phyloP scores from a whole-genome alignment of 2,329 filamentous ascomycete genomes.

The Nemania sp. region DNA sequence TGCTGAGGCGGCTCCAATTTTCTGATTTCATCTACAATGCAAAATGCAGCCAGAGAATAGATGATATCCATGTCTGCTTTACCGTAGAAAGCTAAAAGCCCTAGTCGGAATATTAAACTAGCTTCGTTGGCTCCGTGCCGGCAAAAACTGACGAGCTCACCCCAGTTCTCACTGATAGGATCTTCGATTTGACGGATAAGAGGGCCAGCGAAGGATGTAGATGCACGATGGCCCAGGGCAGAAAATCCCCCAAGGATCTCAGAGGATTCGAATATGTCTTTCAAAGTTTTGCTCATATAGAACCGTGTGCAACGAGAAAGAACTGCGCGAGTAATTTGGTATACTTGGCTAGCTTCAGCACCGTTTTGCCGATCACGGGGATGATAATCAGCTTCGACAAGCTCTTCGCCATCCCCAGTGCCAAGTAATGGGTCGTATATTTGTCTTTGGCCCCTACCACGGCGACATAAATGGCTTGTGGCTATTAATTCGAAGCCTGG shows the following conservation, averaged over 20 bases:
- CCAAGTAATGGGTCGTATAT: slow-evolving; percentile 40
- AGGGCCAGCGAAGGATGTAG: slow-evolving; percentile 1
- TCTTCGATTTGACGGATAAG: slow-evolving; percentile 48
- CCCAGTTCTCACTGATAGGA: slow-evolving; percentile 48
- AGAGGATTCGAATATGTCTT: slow-evolving; percentile 45
- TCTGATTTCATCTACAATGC: slow-evolving; percentile 32
- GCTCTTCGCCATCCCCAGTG: slow-evolving; percentile 4
- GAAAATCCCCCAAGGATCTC: slow-evolving; percentile 50
- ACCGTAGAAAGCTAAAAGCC: slow-evolving; percentile 45
- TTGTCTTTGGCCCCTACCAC: slow-evolving; percentile 39
- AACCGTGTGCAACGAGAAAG: slow-evolving; percentile 28
- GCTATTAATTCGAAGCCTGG: background rate
- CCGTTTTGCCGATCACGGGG: slow-evolving; percentile 39
- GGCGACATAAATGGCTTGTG: slow-evolving; percentile 33
- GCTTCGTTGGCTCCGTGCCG: slow-evolving; percentile 30
- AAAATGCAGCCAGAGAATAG: slow-evolving; percentile 39
- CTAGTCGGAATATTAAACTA: slow-evolving; percentile 46
- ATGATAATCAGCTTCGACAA: slow-evolving; percentile 34
- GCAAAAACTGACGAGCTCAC: slow-evolving; percentile 47
- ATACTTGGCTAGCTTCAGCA: slow-evolving; percentile 34
- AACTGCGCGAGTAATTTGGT: slow-evolving; percentile 39
- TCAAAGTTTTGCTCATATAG: slow-evolving; percentile 23
- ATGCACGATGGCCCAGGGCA: slow-evolving; percentile 12
- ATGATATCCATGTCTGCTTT: slow-evolving; percentile 46
- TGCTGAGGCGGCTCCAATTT: slow-evolving; percentile 35